Evolutionary conservation across 306 rosid species (phyloP).

Genomic region (Rosa lucieae): DNA sequence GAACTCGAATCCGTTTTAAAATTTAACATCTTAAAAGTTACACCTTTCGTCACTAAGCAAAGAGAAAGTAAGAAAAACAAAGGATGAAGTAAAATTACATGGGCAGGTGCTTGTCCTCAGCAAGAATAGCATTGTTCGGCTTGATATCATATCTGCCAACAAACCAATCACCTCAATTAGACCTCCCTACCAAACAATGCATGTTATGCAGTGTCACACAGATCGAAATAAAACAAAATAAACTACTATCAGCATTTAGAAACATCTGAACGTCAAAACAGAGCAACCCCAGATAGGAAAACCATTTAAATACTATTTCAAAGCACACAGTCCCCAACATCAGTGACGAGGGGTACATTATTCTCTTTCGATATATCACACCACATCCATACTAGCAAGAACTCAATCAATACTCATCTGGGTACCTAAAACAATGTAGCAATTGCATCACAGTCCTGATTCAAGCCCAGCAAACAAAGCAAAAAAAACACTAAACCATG

Average conservation of each 20-base stretch:
- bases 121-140: conserved; percentile 80
- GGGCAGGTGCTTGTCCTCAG: conserved; percentile 88
- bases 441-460: neutral
- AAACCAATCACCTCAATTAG: conserved; percentile 2
- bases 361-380: neutral
- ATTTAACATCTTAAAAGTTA: neutral
- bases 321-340: neutral
- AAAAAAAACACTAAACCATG: neutral
- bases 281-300: neutral
- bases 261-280: neutral
- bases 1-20: neutral
- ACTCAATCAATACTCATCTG: neutral
- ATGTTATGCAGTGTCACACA: neutral
- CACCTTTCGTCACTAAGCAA: neutral
- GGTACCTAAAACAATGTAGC: neutral
- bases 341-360: neutral
- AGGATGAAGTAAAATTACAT: conserved; percentile 47
- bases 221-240: neutral
- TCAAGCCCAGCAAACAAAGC: neutral
- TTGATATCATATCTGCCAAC: conserved; percentile 63
- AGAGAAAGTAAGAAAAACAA: neutral
- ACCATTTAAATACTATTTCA: neutral
- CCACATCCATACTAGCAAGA: neutral
- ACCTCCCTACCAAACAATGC: neutral
- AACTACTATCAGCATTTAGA: neutral